Conservation (phyloP, 306 rosid genomes). For the Pyrus betulifolia region DNA sequence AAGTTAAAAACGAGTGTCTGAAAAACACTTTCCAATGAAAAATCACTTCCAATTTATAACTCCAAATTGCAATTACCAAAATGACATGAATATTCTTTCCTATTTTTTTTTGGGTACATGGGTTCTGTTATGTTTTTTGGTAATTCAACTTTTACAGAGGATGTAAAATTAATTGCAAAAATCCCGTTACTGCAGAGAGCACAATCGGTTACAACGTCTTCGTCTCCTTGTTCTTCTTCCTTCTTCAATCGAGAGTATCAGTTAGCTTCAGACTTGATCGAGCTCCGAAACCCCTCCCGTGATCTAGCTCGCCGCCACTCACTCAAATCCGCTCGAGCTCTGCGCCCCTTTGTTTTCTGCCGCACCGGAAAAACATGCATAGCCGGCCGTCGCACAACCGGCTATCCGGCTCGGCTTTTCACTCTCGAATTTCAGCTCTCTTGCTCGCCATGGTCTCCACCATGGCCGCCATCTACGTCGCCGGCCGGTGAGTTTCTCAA, state of each 20-base stretch:
- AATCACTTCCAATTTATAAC: too few relatives aligned
- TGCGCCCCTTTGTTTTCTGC: neutral
- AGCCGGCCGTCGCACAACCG: conserved; percentile 52
- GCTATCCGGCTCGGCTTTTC: conserved; percentile 41
- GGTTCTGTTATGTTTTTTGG: neutral
- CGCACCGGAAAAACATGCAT: conserved; percentile 29
- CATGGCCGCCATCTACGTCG: conserved; percentile 67
- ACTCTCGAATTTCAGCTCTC: conserved; percentile 44
- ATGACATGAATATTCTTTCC: too few relatives aligned
- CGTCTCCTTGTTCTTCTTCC: neutral
- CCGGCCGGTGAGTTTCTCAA: conserved; percentile 46
- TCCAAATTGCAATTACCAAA: too few relatives aligned
- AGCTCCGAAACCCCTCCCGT: neutral
- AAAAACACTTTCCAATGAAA: too few relatives aligned
- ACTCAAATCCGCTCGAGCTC: neutral
- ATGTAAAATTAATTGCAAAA: neutral
- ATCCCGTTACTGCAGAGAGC: neutral
- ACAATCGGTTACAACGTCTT: neutral
- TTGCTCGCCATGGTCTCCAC: conserved; percentile 46
- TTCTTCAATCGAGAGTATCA: neutral
- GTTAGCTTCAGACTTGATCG: neutral
- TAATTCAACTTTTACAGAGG: neutral
- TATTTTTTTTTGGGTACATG: too few relatives aligned
- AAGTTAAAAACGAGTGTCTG: too few relatives aligned
- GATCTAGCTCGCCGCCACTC: neutral